phyloP scores from a whole-genome alignment of 148 eudicot species.

The Pharnaceum exiguum region DNA sequence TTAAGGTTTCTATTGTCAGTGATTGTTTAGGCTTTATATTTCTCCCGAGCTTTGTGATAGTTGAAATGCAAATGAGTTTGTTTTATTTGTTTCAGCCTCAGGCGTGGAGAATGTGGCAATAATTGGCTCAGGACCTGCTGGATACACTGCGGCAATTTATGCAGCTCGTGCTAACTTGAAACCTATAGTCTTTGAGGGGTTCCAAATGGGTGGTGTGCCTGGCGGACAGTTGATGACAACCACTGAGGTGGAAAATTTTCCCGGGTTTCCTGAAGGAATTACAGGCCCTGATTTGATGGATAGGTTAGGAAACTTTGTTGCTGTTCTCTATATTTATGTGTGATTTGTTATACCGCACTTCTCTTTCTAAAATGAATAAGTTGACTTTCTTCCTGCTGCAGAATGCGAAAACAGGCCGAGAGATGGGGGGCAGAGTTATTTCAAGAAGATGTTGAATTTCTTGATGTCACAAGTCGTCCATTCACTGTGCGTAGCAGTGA shows the following conservation, averaged over 20 bases:
- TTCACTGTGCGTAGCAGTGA: conserved; percentile 89
- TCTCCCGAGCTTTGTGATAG: too few relatives aligned
- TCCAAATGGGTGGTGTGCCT: conserved; percentile 92
- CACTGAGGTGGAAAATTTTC: conserved; percentile 97
- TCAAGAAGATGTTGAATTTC: conserved; percentile 93
- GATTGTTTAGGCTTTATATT: too few relatives aligned
- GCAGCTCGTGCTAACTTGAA: conserved; percentile 98
- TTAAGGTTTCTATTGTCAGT: too few relatives aligned
- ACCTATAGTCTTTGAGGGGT: conserved; percentile 97
- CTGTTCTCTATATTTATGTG: neutral
- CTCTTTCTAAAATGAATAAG: neutral
- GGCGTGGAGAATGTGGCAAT: conserved; percentile 82
- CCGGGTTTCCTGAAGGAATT: conserved; percentile 97
- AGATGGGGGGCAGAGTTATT: conserved; percentile 95
- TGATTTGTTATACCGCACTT: too few relatives aligned
- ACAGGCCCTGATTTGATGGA: conserved; percentile 99
- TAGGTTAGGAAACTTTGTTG: conserved; percentile 34
- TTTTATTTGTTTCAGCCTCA: conserved; percentile 37
- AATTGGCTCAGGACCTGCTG: conserved; percentile 98
- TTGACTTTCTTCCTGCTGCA: conserved; percentile 22
- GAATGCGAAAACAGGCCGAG: conserved; percentile 93
- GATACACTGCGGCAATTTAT: conserved; percentile 97
- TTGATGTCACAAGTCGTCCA: conserved; percentile 75
- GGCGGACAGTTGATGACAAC: conserved; percentile 99
- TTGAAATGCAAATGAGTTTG: neutral